Conservation (phyloP, 139 green algal genomes). For the Asterochloris sp. region DNA sequence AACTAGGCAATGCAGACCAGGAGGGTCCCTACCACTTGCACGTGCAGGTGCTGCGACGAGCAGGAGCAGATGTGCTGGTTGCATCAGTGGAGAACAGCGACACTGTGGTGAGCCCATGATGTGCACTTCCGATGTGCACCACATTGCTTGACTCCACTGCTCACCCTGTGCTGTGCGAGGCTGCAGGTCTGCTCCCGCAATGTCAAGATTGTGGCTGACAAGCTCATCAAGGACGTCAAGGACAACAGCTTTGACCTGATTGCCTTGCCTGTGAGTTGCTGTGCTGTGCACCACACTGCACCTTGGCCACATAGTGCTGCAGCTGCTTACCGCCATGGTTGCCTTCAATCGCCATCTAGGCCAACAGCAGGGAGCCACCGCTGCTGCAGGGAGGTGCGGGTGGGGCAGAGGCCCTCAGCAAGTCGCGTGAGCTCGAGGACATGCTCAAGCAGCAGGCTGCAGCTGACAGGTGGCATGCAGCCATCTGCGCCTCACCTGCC, state of each 20-base stretch:
- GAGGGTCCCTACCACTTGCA: too few relatives aligned
- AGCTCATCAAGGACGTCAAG: constrained; percentile 17
- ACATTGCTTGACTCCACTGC: too few relatives aligned
- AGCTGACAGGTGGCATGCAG: constrained; percentile 53
- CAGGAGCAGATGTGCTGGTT: constrained; percentile 70
- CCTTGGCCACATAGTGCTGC: too few relatives aligned
- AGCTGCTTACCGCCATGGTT: too few relatives aligned
- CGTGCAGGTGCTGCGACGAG: constrained; percentile 70
- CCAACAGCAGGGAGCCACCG: too few relatives aligned
- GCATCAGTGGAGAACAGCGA: constrained; percentile 73
- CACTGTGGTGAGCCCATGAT: constrained; percentile 54
- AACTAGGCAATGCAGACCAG: not conserved
- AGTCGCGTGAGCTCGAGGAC: constrained; percentile 50
- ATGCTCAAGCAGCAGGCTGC: constrained; percentile 62
- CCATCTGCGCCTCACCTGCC: constrained; percentile 93
- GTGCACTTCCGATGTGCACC: constrained; percentile 27
- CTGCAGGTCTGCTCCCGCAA: not conserved
- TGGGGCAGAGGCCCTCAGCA: constrained; percentile 83
- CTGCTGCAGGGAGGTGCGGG: constrained; percentile 84
- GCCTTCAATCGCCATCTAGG: too few relatives aligned
- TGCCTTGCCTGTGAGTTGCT: constrained; percentile 62
- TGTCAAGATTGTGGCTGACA: constrained; percentile 77
- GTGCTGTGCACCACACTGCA: too few relatives aligned
- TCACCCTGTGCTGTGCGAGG: too few relatives aligned
- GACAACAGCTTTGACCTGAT: constrained; percentile 76